A percentile compares a stretch with the other conserved stretches of the same genome.
These are phyloP conservation scores for Fusarium sp. DNA, from an alignment of 2,329 filamentous ascomycete genomes.

Conservation along the genomic window DNA sequence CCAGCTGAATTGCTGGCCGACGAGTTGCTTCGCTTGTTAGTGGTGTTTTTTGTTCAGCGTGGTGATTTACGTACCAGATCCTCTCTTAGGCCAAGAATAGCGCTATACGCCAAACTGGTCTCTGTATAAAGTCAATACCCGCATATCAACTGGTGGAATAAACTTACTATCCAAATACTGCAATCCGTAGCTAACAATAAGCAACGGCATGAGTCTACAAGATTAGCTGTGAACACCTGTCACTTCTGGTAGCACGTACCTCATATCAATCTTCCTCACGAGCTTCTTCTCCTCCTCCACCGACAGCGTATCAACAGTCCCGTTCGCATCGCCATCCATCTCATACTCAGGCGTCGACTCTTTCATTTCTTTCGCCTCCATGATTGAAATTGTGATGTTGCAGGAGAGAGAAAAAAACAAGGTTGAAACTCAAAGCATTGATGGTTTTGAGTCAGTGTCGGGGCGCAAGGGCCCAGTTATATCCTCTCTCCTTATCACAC, in stretches of 20 bases:
- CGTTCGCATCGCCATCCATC: neutral
- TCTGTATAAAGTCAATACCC: neutral
- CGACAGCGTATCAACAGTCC: constrained; percentile 1
- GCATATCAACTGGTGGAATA: rapidly evolving
- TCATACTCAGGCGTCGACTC: neutral
- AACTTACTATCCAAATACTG: constrained; percentile 11
- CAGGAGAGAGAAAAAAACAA: neutral
- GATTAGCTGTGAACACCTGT: neutral
- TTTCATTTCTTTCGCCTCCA: neutral
- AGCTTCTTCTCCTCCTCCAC: constrained; percentile 8
- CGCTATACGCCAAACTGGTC: constrained; percentile 14
- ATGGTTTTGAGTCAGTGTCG: neutral
- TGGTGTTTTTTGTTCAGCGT: rapidly evolving
- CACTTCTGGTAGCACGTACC: neutral
- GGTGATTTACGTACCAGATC: neutral
- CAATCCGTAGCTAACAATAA: constrained; percentile 7
- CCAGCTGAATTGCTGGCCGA: constrained; percentile 14
- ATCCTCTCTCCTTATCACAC: neutral
- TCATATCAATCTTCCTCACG: constrained; percentile 8
- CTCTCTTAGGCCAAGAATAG: constrained; percentile 1
- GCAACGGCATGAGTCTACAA: neutral
- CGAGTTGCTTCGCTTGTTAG: neutral
- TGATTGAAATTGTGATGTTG: neutral
- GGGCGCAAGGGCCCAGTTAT: constrained; percentile 8
- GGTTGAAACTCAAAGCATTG: neutral